Conservation (phyloP, 2,329 filamentous ascomycete genomes). For the Exserohilum rostratum region DNA sequence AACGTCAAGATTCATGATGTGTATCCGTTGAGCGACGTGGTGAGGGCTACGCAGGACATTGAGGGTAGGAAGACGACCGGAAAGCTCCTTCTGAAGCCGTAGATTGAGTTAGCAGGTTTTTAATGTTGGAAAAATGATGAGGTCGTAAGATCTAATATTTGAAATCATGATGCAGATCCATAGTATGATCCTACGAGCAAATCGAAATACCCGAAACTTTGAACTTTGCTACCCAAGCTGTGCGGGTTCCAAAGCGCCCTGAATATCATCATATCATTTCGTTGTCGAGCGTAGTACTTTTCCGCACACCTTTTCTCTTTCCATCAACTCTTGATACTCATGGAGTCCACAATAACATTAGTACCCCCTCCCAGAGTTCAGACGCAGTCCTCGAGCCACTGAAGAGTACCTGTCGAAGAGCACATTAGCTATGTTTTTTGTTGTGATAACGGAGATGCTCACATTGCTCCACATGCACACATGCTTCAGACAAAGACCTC, state of each 20-base stretch:
- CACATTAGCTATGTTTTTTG: slow-evolving; percentile 14
- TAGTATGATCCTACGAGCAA: too few species aligned
- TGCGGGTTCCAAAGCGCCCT: neutral
- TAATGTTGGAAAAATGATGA: too few species aligned
- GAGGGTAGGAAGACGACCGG: slow-evolving; percentile 83
- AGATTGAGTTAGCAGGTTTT: neutral
- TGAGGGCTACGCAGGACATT: slow-evolving; percentile 74
- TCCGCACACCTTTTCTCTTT: too few species aligned
- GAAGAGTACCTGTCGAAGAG: slow-evolving; percentile 12
- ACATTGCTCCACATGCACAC: neutral
- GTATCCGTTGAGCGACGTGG: slow-evolving; percentile 76
- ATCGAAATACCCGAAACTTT: too few species aligned
- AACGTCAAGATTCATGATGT: slow-evolving; percentile 76
- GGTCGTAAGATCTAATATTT: too few species aligned
- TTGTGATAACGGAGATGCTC: slow-evolving; percentile 7
- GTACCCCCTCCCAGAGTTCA: slow-evolving; percentile 10
- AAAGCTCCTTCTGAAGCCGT: slow-evolving; percentile 77
- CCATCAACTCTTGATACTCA: too few species aligned
- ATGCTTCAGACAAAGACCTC: neutral
- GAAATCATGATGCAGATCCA: too few species aligned
- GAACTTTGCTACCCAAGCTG: too few species aligned
- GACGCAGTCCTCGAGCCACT: slow-evolving; percentile 15
- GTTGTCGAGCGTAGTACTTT: neutral
- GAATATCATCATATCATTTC: neutral
- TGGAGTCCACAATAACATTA: too few species aligned